Evolutionary conservation across 164 flowering plant species (phyloP).

Genomic region (Vitis cinerea): DNA sequence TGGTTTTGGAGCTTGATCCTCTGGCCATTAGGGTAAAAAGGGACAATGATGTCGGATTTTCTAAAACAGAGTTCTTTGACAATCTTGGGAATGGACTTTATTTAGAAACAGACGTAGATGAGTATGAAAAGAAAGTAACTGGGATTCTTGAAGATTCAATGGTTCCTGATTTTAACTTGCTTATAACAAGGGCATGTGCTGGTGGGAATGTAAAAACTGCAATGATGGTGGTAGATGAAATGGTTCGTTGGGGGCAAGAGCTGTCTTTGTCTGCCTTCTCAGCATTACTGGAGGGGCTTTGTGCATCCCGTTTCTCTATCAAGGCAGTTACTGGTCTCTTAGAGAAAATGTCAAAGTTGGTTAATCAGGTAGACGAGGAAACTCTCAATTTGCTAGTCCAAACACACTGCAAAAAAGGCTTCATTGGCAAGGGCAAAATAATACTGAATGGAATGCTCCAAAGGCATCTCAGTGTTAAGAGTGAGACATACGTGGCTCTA

Average conservation of each 20-base stretch:
- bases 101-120: slow-evolving; percentile 65
- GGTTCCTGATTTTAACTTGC: slow-evolving; percentile 55
- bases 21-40: slow-evolving; percentile 61
- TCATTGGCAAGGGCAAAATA: slow-evolving; percentile 23
- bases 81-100: slow-evolving; percentile 90
- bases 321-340: slow-evolving; percentile 32
- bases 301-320: slow-evolving; percentile 30
- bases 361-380: slow-evolving; percentile 48
- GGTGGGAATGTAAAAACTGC: slow-evolving; percentile 38
- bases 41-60: slow-evolving; percentile 56
- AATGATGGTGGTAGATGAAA: slow-evolving; percentile 40
- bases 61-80: slow-evolving; percentile 72
- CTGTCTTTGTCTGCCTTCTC: slow-evolving; percentile 49
- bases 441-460: slow-evolving; percentile 49
- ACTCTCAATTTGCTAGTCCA: slow-evolving; percentile 61
- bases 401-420: slow-evolving; percentile 44
- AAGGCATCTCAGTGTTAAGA: slow-evolving; percentile 33
- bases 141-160: slow-evolving; percentile 55
- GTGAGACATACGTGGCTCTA: slow-evolving; percentile 44
- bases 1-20: slow-evolving; percentile 52
- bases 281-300: slow-evolving; percentile 38
- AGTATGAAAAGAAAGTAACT: slow-evolving; percentile 50
- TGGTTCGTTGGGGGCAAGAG: slow-evolving; percentile 65
- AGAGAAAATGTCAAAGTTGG: slow-evolving; percentile 42
- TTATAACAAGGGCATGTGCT: slow-evolving; percentile 39